A percentile compares a stretch with the other conserved stretches of the same genome.
Conservation (phyloP, 306 rosid genomes). For the Lupinus albus region DNA sequence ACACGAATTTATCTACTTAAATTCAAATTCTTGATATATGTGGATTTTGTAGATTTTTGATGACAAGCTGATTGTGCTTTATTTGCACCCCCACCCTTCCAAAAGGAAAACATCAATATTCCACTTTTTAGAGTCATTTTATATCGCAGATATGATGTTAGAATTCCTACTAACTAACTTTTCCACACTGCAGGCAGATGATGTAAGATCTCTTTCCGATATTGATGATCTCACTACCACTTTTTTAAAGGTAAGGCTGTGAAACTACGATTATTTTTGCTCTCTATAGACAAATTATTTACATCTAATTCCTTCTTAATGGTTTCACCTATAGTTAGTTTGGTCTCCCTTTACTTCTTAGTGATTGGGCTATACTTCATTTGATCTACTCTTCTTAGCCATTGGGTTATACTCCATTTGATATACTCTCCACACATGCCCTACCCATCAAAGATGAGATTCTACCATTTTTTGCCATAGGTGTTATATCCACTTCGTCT, state of each 20-base stretch:
- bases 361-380: too few species aligned
- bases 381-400: too few species aligned
- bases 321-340: too few species aligned
- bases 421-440: too few species aligned
- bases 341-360: too few species aligned
- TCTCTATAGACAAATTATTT: background rate
- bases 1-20: background rate
- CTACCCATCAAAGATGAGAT: too few species aligned
- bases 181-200: slow-evolving; percentile 59
- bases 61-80: slow-evolving; percentile 1
- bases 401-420: too few species aligned
- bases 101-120: background rate
- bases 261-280: background rate
- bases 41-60: slow-evolving; percentile 12
- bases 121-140: slow-evolving; percentile 17
- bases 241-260: slow-evolving; percentile 74
- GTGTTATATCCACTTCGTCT: too few species aligned
- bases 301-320: too few species aligned
- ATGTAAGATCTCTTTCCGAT: slow-evolving; percentile 66
- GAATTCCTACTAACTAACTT: slow-evolving; percentile 31
- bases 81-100: background rate
- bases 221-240: slow-evolving; percentile 78
- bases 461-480: too few species aligned
- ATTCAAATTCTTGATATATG: background rate
- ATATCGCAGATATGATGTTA: background rate